Evolutionary conservation across 1,139 yeast genomes (phyloP), one percentile per base, ranked within the genome.

Genomic region (Nakaseomyces nivariensis): DNA sequence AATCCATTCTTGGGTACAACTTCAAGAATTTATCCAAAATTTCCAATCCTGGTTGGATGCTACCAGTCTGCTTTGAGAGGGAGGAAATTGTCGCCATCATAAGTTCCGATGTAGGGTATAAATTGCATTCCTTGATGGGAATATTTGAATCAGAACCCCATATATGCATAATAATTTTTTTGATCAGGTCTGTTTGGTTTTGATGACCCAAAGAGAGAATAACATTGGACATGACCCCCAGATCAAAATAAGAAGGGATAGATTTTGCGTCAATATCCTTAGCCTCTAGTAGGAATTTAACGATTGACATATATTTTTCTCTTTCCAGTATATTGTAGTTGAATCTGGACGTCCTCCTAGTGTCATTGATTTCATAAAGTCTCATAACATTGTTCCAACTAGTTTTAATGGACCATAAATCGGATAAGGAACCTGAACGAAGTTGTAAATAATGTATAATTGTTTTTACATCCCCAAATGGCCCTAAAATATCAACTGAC

Each of bases 141-240:
- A 36, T 43, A 29, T 48, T 29, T 1, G 48, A 22, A 1, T 49
- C 25, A 6, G 58, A 44, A 2, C 55, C 58, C 64, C 65, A 63
- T n/a, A 50, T 49, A 5, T 48, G 43, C 22, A 46, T 33, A 3
- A 62, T 50, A 45, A 51, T 55, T 24, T 53, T 41, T 22, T 61
- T 57, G 33, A 61, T 47, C 7, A 55, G 32, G 7, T 50, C 49
- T 2, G 52, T 45, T 33, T 58, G 58, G 1, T 56, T 57, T 50
- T 54, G 46, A 36, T 53, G 56, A 5, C 63, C 60, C 37, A 64
- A 50, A 1, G 64, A 56, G 42, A 58, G 55, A 13, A 63, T 54
- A 9, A 64, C 49, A 11, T 58, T 48, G 4, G 61, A 27, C n/a
- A 49, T 50, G 13, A 47, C 38, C 22, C 51, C 49, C 58, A 24